Evolutionary conservation across 2,329 filamentous ascomycete species (phyloP), one percentile per base, ranked within the genome.

Genomic region (Rhynchosporium agropyri): DNA sequence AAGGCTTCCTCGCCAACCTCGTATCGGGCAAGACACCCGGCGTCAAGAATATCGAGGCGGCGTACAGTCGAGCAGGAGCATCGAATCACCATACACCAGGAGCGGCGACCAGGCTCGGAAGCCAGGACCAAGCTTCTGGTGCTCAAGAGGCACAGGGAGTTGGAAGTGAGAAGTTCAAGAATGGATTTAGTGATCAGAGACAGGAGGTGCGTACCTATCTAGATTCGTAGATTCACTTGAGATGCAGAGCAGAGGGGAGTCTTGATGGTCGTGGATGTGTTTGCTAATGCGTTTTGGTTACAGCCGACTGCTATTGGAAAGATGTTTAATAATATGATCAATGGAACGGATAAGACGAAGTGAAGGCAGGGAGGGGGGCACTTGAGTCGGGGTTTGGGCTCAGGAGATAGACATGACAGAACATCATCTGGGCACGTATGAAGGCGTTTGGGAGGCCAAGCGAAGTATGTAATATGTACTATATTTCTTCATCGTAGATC

Each of bases 261-360:
- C 20, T 20, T 20, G 20, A 20, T 20, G 20, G 20, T 20, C 20
- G 20, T 20, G 20, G 20, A 20, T 20, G 20, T 20, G 20, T 20
- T 20, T 20, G 20, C 20, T 20, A 20, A 20, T 29, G 3, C 12
- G 20, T 7, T 15, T 53, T n/a, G 43, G 31, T 3, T 45, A 13
- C 46, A 69, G 67, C 65, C 67, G 10, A 63, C 64, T 1, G 48
- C 40, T 0, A 57, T 69, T 20, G 68, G 69, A 3, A 70, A 67
- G 60, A n/a, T 65, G n/a, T 68, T 69, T 12, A 67, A 69, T 36
- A 70, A 68, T 50, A 59, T 69, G 36, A 65, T 70, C 1, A 69
- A 68, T 48, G 64, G 67, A 1, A 67, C 66, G 56, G 61, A 63
- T 43, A 57, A 55, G 7, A 65, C 66, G 28, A 69, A 68, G 63